Base-by-base conservation (phyloP, 2,329 filamentous ascomycete genomes). In the Pleochaeta shiraiana region DNA sequence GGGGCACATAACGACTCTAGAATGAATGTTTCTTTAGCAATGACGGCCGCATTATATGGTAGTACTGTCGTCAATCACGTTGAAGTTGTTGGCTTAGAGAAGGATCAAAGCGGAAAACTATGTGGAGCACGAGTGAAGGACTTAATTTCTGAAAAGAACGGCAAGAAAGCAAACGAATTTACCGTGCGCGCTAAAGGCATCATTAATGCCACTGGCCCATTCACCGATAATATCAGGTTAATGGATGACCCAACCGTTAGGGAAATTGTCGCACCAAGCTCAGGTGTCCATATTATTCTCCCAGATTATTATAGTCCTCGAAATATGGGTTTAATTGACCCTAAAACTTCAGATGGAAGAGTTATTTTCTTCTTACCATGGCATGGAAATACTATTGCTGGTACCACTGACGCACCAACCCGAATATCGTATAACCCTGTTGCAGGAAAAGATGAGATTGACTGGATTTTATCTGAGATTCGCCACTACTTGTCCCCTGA, bases 361-460 rank as follows among this genome's bases (percentile, higher is more conserved):
- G 90, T 95, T 62, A 92, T 95, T 72, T 95, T 95, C 82, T 95
- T 95, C 79, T 79, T 95, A 47, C 90, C 90, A 26, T 95, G 90
- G 90, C 89, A 95, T 76, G 89, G 89, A 61, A 93, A 93, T 76
- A 95, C 89, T 16, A 93, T 95, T 71, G 90, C 89, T 57, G 90
- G 90, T 67, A 95, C 90, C 4, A 95, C 89, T 7, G 90, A 95
- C 72, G 85, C 87, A 45, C 84, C 88, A 2, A 87, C 85, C 43
- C 77, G 79, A 33, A 88, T 95, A 68, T 82, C 81, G 4, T 78
- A 80, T 47, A 86, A 92, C 70, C 90, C 90, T 0, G 73, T 90
- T 34, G 87, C 90, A 9, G 85, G 86, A 33, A 88, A 95, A 74
- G 81, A 90, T 69, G 89, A 92, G 69, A 93, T 95, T 70, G 81